These are phyloP conservation scores for Xylariaceae sp. DNA, from an alignment of 2,329 filamentous ascomycete species.

Conservation along the genomic window DNA sequence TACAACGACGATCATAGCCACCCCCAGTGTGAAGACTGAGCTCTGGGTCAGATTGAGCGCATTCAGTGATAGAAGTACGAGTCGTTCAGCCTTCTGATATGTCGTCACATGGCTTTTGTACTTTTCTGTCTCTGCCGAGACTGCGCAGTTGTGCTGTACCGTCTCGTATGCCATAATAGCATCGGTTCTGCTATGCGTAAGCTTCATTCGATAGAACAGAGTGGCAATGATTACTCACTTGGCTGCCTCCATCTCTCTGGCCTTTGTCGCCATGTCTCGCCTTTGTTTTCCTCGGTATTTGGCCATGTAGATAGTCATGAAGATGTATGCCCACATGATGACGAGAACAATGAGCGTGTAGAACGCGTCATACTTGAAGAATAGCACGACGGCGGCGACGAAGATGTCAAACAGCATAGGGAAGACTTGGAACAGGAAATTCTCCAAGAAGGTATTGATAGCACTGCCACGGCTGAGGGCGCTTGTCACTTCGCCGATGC, in stretches of 20 bases:
- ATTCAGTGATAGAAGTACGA: slow-evolving; percentile 55
- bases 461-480: slow-evolving; percentile 47
- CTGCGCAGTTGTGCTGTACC: slow-evolving; percentile 64
- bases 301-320: slow-evolving; percentile 50
- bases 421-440: slow-evolving; percentile 47
- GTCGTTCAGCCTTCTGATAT: slow-evolving; percentile 57
- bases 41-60: slow-evolving; percentile 61
- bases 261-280: slow-evolving; percentile 42
- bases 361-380: slow-evolving; percentile 44
- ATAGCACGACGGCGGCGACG: slow-evolving; percentile 47
- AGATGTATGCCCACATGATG: slow-evolving; percentile 50
- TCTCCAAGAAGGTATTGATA: slow-evolving; percentile 49
- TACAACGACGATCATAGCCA: slow-evolving; percentile 59
- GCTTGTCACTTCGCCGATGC: slow-evolving; percentile 50
- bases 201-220: neutral
- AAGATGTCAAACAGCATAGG: slow-evolving; percentile 50
- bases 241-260: slow-evolving; percentile 47
- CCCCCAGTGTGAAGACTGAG: slow-evolving; percentile 60
- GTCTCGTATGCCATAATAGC: slow-evolving; percentile 52
- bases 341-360: slow-evolving; percentile 48
- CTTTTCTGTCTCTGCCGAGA: slow-evolving; percentile 55
- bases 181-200: slow-evolving; percentile 36
- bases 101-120: slow-evolving; percentile 55
- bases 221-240: slow-evolving; percentile 30
- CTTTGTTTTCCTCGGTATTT: slow-evolving; percentile 44